These are phyloP conservation scores for Cladosporium sp. DNA, from an alignment of 2,329 filamentous ascomycete genomes.

Conservation along the genomic window DNA sequence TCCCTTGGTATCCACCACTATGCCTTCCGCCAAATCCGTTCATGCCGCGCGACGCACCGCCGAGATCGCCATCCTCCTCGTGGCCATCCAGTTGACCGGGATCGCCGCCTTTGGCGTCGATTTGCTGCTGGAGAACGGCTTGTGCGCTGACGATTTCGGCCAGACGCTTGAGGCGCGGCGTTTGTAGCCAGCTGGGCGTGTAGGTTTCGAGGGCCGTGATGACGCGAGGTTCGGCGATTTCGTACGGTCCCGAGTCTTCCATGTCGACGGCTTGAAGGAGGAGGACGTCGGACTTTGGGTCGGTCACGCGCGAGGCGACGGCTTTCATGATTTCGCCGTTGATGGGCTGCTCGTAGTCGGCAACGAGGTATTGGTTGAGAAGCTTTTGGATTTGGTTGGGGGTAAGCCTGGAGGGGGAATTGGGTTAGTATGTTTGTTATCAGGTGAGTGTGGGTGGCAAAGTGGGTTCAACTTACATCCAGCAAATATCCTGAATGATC, in stretches of 20 bases:
- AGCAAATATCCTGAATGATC: slow-evolving; percentile 99
- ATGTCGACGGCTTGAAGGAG: slow-evolving; percentile 93
- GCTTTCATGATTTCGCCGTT: slow-evolving; percentile 99
- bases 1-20: slow-evolving; percentile 2
- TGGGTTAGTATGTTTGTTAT: neutral
- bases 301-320: slow-evolving; percentile 90
- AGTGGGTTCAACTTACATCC: slow-evolving; percentile 68
- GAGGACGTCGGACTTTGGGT: slow-evolving; percentile 89
- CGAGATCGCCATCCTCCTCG: slow-evolving; percentile 8
- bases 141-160: slow-evolving; percentile 98
- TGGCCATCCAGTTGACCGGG: slow-evolving; percentile 3
- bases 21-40: slow-evolving; percentile 4
- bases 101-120: slow-evolving; percentile 9
- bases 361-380: slow-evolving; percentile 95
- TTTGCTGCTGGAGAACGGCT: slow-evolving; percentile 71
- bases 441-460: neutral
- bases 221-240: slow-evolving; percentile 92
- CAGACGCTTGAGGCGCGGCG: slow-evolving; percentile 84
- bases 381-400: slow-evolving; percentile 99
- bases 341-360: slow-evolving; percentile 98
- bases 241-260: slow-evolving; percentile 97
- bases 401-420: slow-evolving; percentile 61
- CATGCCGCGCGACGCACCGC: neutral
- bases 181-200: slow-evolving; percentile 97
- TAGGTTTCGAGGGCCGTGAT: slow-evolving; percentile 98